Evolutionary conservation across 495 filamentous ascomycete species (phyloP).

Genomic region (Aspergillus leporis): DNA sequence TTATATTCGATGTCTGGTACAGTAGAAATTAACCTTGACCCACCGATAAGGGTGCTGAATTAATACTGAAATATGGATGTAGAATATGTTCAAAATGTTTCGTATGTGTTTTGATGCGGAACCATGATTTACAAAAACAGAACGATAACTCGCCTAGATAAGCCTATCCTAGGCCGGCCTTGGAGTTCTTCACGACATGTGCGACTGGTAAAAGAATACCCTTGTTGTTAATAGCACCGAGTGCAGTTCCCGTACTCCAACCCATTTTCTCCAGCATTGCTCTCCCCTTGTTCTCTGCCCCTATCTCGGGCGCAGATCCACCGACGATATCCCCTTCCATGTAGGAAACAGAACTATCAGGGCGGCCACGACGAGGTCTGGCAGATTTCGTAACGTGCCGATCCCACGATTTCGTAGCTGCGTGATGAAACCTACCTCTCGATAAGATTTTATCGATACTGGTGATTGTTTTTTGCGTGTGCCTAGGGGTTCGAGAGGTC

Average conservation of each 20-base stretch:
- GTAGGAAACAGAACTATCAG: conserved; percentile 54
- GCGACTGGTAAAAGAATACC: conserved; percentile 83
- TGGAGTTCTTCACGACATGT: conserved; percentile 85
- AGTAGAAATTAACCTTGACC: too few relatives aligned
- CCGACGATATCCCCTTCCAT: conserved; percentile 91
- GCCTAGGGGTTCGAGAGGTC: conserved; percentile 60
- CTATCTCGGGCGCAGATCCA: conserved; percentile 78
- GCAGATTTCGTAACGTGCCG: conserved; percentile 19
- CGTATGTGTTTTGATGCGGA: not conserved
- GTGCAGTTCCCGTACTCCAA: conserved; percentile 82
- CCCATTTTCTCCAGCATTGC: conserved; percentile 98
- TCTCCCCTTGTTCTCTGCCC: conserved; percentile 77
- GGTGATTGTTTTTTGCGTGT: conserved; percentile 46
- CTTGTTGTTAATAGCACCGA: conserved; percentile 83
- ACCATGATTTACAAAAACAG: not conserved
- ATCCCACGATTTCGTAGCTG: conserved; percentile 33
- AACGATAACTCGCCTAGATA: not conserved
- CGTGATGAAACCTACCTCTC: conserved; percentile 34
- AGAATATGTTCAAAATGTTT: too few relatives aligned
- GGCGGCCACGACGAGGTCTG: conserved; percentile 40
- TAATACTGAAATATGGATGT: too few relatives aligned
- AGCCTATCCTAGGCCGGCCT: conserved; percentile 76
- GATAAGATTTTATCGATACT: conserved; percentile 38
- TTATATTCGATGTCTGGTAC: not conserved
- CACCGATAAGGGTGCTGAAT: too few relatives aligned